Conservation (phyloP, 805 yeast species). For the Candida stauntonica region DNA sequence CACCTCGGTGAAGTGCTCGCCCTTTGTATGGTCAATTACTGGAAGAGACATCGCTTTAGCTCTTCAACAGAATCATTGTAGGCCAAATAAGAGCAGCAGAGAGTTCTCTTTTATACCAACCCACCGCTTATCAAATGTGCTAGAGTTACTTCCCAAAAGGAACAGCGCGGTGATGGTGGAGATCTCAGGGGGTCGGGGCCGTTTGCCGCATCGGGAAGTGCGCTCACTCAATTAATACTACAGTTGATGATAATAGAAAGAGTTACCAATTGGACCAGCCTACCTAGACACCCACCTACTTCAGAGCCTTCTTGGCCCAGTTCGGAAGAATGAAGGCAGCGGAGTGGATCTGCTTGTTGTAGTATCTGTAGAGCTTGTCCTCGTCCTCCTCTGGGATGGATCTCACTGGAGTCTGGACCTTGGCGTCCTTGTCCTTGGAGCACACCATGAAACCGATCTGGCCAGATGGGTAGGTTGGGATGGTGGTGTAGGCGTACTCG, state of each 20-base stretch:
- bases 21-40: too few species aligned
- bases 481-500: constrained; percentile 85
- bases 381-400: constrained; percentile 59
- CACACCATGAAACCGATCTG: constrained; percentile 98
- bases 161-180: constrained; percentile 1
- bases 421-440: constrained; percentile 62
- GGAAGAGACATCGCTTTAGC: too few species aligned
- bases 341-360: constrained; percentile 76
- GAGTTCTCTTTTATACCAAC: too few species aligned
- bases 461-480: constrained; percentile 97
- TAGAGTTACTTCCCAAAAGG: too few species aligned
- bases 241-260: too few species aligned
- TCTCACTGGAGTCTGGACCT: constrained; percentile 69
- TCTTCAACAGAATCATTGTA: too few species aligned
- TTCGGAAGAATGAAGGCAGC: constrained; percentile 91
- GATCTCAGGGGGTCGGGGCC: not conserved
- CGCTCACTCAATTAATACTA: too few species aligned
- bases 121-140: too few species aligned
- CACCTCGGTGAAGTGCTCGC: constrained; percentile 1
- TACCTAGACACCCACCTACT: constrained; percentile 23
- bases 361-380: constrained; percentile 66
- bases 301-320: constrained; percentile 65
- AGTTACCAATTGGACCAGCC: not conserved
- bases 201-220: not conserved
- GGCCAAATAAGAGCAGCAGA: too few species aligned